Conservation (phyloP, 257 asterid species). For the Pogostemon cablin region DNA sequence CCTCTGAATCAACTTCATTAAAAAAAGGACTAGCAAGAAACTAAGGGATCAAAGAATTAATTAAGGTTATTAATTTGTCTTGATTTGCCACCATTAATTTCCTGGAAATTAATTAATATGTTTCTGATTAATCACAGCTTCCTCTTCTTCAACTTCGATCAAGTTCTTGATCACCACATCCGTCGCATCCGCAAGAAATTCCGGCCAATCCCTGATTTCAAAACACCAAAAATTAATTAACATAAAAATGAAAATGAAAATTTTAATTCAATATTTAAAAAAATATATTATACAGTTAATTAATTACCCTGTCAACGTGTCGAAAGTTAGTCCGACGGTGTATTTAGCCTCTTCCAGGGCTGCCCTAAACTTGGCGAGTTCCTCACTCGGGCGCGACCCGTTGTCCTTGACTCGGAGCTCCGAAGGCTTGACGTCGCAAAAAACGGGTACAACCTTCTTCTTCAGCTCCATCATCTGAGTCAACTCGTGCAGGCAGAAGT, state of each 20-base stretch:
- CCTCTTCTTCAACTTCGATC: constrained; percentile 69
- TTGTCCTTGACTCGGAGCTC: constrained; percentile 62
- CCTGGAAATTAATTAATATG: background rate
- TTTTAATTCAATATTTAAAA: background rate
- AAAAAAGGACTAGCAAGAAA: constrained; percentile 26
- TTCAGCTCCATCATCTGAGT: constrained; percentile 55
- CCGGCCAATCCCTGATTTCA: constrained; percentile 70
- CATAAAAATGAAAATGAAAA: background rate
- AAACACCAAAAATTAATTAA: background rate
- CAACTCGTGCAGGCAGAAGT: constrained; percentile 76
- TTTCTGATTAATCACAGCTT: constrained; percentile 2
- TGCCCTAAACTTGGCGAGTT: constrained; percentile 43
- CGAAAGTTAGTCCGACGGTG: constrained; percentile 85
- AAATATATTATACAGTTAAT: no score
- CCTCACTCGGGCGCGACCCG: constrained; percentile 41
- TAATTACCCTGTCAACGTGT: constrained; percentile 59
- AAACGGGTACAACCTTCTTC: constrained; percentile 67
- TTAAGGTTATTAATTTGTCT: constrained; percentile 13
- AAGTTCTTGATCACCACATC: constrained; percentile 74
- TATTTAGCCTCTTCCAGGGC: constrained; percentile 75
- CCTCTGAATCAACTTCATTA: constrained; percentile 32
- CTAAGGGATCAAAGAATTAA: constrained; percentile 22
- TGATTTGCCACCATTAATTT: no score
- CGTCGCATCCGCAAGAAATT: constrained; percentile 59
- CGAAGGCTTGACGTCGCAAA: constrained; percentile 78